Base-by-base conservation (phyloP, 768 basidiomycete genomes). In the Amanita brunnescens region DNA sequence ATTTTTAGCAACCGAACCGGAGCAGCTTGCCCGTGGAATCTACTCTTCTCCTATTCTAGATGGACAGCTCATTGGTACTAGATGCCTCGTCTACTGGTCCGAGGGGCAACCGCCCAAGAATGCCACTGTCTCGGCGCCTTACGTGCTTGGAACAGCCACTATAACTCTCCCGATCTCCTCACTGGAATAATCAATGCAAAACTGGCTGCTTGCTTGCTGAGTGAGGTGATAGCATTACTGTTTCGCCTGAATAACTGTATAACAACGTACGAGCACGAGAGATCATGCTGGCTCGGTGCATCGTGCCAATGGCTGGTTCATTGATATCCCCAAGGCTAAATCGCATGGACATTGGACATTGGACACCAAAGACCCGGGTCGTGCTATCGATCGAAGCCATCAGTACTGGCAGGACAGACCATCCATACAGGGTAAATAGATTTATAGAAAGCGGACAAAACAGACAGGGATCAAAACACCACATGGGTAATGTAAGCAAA, bases 51-150 rank as follows among this genome's bases (percentile, higher is more conserved):
- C 44, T 45, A 45, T 45, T 32, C 8, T n/a, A 45, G 21, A n/a
- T 29, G 26, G 29, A 13, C 44, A 32, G n/a, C 26, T 29, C 8
- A 8, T 20, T 13, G 2, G 6, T 12, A 8, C 47, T 38, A 21
- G 37, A 23, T 37, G 35, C 32, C 47, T 23, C 23, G 34, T 24
- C 13, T 24, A 3, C 5, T 26, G 47, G 20, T 49, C 47, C 47
- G 47, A 49, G 47, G 47, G 37, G 37, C 6, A 48, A 48, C 21
- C 16, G 26, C 47, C 10, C 8, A 9, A 10, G 37, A 18, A 23
- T 43, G 5, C 49, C 41, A 51, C 29, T 40, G 18, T 16, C 49
- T 42, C 9, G 49, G 49, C 49, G 12, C 41, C 24, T 51, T 51
- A 51, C 49, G 49, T 51, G 40, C 14, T 43, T 35, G 16, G 16